Evolutionary conservation across 1,284 basidiomycete species (phyloP).

Genomic region (Cutaneotrichosporon sp.): DNA sequence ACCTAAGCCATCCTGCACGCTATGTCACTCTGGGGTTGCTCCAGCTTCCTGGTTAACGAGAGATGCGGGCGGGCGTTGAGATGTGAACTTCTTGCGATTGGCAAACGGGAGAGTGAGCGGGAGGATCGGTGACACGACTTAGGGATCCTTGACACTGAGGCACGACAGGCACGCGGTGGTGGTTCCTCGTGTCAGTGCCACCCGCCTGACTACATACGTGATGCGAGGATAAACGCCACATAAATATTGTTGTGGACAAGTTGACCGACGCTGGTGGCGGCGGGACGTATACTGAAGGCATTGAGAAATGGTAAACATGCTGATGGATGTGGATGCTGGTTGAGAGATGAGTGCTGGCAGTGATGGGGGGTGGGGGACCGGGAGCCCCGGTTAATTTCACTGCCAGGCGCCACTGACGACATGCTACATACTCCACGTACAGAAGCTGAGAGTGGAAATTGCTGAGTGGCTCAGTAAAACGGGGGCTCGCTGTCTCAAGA

Average conservation of each 20-base stretch:
- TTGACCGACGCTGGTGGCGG: not conserved
- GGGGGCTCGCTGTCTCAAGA: no score
- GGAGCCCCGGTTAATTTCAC: not conserved
- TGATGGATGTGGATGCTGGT: not conserved
- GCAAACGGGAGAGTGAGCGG: not conserved
- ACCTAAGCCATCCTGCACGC: no score
- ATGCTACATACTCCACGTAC: not conserved
- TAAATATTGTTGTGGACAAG: not conserved
- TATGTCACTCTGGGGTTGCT: no score
- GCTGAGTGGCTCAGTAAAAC: no score
- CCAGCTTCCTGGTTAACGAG: no score
- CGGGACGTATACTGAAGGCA: not conserved
- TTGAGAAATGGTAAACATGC: not conserved
- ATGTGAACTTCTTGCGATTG: not conserved
- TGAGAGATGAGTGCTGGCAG: not conserved
- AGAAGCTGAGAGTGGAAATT: not conserved
- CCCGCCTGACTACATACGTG: not conserved
- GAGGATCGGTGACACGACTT: not conserved
- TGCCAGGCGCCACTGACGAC: not conserved
- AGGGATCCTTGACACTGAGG: not conserved
- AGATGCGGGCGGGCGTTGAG: no score
- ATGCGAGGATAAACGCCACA: not conserved
- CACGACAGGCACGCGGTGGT: not conserved
- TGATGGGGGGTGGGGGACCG: not conserved
- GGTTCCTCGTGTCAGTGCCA: not conserved